Base-by-base conservation (phyloP, 176 grass and related monocot species). In the Triticum turgidum region DNA sequence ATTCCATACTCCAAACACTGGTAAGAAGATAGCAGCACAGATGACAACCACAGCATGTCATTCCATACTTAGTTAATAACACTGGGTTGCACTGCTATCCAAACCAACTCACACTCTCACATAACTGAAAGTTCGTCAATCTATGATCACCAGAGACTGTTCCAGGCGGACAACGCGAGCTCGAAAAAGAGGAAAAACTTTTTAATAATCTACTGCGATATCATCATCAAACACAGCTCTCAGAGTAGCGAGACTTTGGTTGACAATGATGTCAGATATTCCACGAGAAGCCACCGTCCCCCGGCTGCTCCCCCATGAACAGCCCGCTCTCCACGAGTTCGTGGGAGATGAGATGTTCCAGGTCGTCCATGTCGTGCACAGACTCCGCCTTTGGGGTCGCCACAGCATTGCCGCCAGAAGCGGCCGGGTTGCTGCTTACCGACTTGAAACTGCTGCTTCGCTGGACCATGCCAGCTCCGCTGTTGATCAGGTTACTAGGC, bases 361-460 rank as follows among this genome's bases (percentile, higher is more conserved):
- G 63, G 3, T 94, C 86, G 21, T 99, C 94, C 67, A 99, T 34
- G 73, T 94, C 92, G 27, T 83, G 67, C 67, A 99, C 56, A 82
- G 93, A 77, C 10, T 94, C 96, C 4, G 61, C 34, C 78, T 87
- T 96, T 20, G 87, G 85, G 69, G 73, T 65, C 9, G 7, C 42
- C 9, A 0, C 20, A 2, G 45, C 71, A 58, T 88, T 92, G 76
- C 82, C 90, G 9, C 76, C 91, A 3, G 74, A 72, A 78, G 67
- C 69, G 42, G 84, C 86, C 68, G 86, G 92, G 79, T 87, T 93
- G 89, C 97, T 94, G 65, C 89, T 89, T 22, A 94, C 92, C 8
- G 97, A 99, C 78, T 94, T 99, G 80, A 99, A 97, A 76, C 94
- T 91, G 79, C 84, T 93, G 37, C 87, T 91, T 73, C 97, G 69